These are phyloP conservation scores for Picea engelmannii DNA, from an alignment of 83 land plant species.

Conservation along the genomic window DNA sequence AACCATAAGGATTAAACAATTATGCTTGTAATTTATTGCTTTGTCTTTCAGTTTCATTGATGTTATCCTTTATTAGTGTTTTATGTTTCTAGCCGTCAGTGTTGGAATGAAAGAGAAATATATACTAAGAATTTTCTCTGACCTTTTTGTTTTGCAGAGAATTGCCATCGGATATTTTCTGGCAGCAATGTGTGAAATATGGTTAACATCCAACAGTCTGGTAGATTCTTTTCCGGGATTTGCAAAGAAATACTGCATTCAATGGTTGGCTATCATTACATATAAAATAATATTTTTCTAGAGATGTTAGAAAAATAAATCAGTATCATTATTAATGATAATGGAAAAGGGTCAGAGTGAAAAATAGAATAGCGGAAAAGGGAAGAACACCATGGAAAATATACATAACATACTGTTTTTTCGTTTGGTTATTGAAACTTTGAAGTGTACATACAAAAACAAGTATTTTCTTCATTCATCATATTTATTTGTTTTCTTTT, in stretches of 20 bases:
- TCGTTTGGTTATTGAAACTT: no score
- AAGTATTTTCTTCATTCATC: no score
- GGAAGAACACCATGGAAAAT: no score
- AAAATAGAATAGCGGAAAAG: not conserved
- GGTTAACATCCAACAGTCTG: constrained; percentile 26
- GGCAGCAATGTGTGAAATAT: constrained; percentile 55
- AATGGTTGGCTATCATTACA: constrained; percentile 39
- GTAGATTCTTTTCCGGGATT: constrained; percentile 42
- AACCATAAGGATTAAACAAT: not conserved
- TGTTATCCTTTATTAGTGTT: not conserved
- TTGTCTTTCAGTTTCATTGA: not conserved
- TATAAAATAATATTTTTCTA: not conserved
- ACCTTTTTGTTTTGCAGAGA: constrained; percentile 34
- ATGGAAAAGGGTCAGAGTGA: not conserved
- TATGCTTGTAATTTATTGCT: not conserved
- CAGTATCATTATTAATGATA: not conserved
- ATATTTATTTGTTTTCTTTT: no score
- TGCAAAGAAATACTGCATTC: constrained; percentile 40
- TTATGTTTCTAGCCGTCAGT: not conserved
- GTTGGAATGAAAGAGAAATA: not conserved
- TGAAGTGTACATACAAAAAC: no score
- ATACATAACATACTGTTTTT: no score
- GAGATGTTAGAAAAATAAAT: not conserved
- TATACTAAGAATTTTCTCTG: not conserved
- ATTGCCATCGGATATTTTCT: constrained; percentile 60